These are phyloP conservation scores for Anisodus acutangulus DNA, from an alignment of 257 asterid species.

Conservation along the genomic window DNA sequence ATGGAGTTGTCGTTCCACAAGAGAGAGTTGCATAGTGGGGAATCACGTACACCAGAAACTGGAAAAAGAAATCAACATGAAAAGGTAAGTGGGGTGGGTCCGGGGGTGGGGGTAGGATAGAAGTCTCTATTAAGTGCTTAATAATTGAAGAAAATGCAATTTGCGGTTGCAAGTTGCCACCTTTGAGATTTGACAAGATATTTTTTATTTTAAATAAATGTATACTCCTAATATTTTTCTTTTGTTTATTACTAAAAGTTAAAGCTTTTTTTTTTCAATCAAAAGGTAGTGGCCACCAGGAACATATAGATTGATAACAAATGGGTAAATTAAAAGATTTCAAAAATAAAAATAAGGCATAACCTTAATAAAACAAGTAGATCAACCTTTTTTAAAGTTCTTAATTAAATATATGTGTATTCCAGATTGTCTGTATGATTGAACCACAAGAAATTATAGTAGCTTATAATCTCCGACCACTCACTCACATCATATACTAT, in stretches of 20 bases:
- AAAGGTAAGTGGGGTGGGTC: neutral
- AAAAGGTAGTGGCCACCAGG: neutral
- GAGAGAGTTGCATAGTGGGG: constrained; percentile 46
- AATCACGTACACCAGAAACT: constrained; percentile 40
- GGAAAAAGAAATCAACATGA: constrained; percentile 15
- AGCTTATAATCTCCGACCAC: neutral
- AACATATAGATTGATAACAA: constrained; percentile 19
- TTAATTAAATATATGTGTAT: neutral
- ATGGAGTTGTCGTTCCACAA: constrained; percentile 31
- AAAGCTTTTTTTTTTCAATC: neutral
- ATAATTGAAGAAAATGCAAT: constrained; percentile 27
- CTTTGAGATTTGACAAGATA: constrained; percentile 49
- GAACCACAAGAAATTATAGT: neutral
- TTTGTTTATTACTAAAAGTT: neutral
- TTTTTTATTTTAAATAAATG: constrained; percentile 35
- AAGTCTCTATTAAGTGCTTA: constrained; percentile 5
- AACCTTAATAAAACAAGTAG: constrained; percentile 29
- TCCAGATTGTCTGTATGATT: neutral
- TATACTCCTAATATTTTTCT: neutral
- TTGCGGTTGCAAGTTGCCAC: constrained; percentile 70
- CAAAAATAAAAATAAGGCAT: constrained; percentile 29
- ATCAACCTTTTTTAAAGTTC: neutral
- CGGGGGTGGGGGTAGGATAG: neutral
- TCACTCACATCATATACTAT: neutral
- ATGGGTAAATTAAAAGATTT: neutral